Conservation (phyloP, 768 basidiomycete species). For the Phaeotremella fagi region DNA sequence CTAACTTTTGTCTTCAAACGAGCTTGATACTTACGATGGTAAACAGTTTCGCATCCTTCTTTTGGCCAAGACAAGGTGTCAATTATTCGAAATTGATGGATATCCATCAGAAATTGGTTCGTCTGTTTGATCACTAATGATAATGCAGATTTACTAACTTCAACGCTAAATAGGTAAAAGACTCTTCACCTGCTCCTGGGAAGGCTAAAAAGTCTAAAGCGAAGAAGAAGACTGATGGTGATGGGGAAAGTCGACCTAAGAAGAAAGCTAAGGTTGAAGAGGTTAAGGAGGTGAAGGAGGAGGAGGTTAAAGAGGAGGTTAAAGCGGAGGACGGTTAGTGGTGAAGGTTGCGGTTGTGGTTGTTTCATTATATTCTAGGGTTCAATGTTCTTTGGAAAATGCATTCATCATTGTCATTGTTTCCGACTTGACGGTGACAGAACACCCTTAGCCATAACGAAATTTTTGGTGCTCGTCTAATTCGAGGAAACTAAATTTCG, state of each 20-base stretch:
- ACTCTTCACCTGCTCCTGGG: conserved; percentile 18
- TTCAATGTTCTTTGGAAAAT: no score
- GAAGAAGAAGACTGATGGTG: background rate
- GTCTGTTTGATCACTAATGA: conserved; percentile 2
- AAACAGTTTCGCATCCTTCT: conserved; percentile 80
- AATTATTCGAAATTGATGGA: conserved; percentile 88
- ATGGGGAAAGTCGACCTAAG: background rate
- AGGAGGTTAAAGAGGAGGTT: no score
- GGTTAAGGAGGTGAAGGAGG: background rate
- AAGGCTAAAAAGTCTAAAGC: background rate
- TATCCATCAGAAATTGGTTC: conserved; percentile 87
- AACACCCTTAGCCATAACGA: no score
- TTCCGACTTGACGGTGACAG: no score
- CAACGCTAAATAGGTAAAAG: conserved; percentile 16
- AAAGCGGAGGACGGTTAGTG: no score
- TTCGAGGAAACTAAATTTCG: no score
- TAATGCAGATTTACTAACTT: background rate
- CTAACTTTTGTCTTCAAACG: background rate
- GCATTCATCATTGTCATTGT: no score
- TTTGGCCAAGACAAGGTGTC: conserved; percentile 92
- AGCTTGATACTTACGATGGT: background rate
- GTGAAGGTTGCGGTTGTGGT: no score
- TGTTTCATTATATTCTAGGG: no score
- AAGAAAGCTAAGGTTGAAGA: background rate
- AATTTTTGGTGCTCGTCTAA: no score